Base-by-base conservation (phyloP, 2,329 filamentous ascomycete genomes). In the Fusarium coffeatum region DNA sequence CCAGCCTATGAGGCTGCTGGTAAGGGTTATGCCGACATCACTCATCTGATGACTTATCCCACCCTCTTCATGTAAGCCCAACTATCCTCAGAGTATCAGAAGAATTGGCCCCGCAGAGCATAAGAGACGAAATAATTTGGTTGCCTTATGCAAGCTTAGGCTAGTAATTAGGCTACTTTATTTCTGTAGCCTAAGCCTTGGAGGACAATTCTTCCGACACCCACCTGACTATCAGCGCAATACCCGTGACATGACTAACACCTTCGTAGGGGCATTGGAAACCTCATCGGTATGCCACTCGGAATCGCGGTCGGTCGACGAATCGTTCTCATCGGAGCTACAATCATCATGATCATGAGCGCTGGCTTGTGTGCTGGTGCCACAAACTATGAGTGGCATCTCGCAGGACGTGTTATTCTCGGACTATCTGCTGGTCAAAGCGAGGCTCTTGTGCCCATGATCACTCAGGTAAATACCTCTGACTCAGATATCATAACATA, bases 221-320 rank as follows among this genome's bases (percentile, higher is more conserved):
- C 5, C 23, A 25, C 23, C 23, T 25, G 23, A 25, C 23, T 25
- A 28, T 12, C 27, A 16, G 13, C 22, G 4, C n/a, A 8, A 3
- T 6, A 8, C 3, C 4, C 1, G 3, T 4, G 5, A 8, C 11
- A n/a, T 18, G 16, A 9, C 50, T 59, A 15, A 59, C 18, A 46
- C 0, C 4, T 16, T 12, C 6, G 1, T 5, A 59, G 56, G 70
- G 70, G 70, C 15, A 72, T 72, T 49, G 70, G 70, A 12, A 72
- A 72, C 18, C 61, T 72, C 47, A 71, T 72, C 1, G 70, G 70
- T 16, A 72, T 72, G 70, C 70, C 70, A 5, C 12, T 72, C 6
- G 70, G 64, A 16, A 72, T 72, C 40, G 70, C 67, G 2, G 42
- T 72, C 50, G 70, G 70, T 34, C 70, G 70, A 28, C 67, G 70